Conservation (phyloP, 805 yeast species). For the Zygotorulaspora sp. region DNA sequence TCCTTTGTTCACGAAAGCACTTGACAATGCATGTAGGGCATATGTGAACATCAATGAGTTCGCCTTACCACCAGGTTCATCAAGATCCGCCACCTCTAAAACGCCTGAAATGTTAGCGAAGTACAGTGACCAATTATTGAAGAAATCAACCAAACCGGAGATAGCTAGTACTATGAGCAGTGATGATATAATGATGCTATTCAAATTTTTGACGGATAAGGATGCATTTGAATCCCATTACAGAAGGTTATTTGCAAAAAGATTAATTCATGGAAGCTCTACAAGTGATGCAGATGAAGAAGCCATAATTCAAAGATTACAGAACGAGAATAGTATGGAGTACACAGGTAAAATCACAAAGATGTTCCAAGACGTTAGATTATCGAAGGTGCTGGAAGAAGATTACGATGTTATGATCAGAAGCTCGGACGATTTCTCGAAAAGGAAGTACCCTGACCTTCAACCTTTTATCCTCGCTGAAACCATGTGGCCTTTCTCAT, state of each 20-base stretch:
- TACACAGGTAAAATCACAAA: slow-evolving; percentile 90
- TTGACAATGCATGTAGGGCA: slow-evolving; percentile 82
- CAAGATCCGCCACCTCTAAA: slow-evolving; percentile 55
- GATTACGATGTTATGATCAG: slow-evolving; percentile 36
- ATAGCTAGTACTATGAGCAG: slow-evolving; percentile 66
- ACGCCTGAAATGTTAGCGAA: slow-evolving; percentile 91
- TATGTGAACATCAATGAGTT: slow-evolving; percentile 79
- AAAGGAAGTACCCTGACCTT: slow-evolving; percentile 44
- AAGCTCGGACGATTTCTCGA: slow-evolving; percentile 31
- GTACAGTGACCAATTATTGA: slow-evolving; percentile 79
- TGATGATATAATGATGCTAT: slow-evolving; percentile 80
- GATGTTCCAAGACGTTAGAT: slow-evolving; percentile 91
- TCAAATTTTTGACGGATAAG: slow-evolving; percentile 85
- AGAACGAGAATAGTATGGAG: slow-evolving; percentile 84
- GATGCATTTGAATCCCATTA: slow-evolving; percentile 94
- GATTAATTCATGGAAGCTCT: slow-evolving; percentile 83
- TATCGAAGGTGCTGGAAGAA: slow-evolving; percentile 68
- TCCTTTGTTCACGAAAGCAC: slow-evolving; percentile 74
- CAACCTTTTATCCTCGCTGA: slow-evolving; percentile 78
- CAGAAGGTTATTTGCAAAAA: slow-evolving; percentile 80
- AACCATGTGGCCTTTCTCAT: slow-evolving; percentile 76
- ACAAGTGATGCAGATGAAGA: slow-evolving; percentile 80
- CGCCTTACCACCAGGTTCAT: slow-evolving; percentile 56
- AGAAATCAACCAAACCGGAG: slow-evolving; percentile 69
- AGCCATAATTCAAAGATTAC: slow-evolving; percentile 74